These are phyloP conservation scores for Termitomyces heimii DNA, from an alignment of 768 basidiomycete species.

Conservation along the genomic window DNA sequence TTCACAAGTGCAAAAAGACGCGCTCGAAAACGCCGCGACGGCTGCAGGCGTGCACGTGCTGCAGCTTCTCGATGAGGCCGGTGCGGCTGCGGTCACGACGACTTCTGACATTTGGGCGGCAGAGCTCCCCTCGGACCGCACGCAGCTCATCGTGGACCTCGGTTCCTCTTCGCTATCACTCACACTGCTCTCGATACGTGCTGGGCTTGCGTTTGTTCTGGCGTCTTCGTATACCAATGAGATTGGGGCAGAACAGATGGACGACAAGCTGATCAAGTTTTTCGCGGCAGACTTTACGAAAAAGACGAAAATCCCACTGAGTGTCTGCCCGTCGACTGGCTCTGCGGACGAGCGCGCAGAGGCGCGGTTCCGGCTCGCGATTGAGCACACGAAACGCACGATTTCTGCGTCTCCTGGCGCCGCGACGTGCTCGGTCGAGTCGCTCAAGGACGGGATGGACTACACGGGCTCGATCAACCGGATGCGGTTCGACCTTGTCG, in stretches of 20 bases:
- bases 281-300: constrained; percentile 97
- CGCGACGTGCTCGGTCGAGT: constrained; percentile 89
- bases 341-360: constrained; percentile 75
- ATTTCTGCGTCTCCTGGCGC: constrained; percentile 82
- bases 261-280: constrained; percentile 80
- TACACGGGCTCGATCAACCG: constrained; percentile 57
- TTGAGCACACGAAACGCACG: constrained; percentile 93
- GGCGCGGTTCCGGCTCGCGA: constrained; percentile 87
- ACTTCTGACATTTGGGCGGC: constrained; percentile 39
- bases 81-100: constrained; percentile 62
- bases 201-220: constrained; percentile 66
- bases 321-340: constrained; percentile 54
- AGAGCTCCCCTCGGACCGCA: constrained; percentile 53
- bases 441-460: constrained; percentile 90
- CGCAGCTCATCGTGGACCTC: constrained; percentile 75
- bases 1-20: constrained; percentile 57
- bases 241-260: constrained; percentile 68
- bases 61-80: constrained; percentile 85
- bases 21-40: constrained; percentile 66
- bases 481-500: constrained; percentile 60
- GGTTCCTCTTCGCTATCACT: constrained; percentile 70
- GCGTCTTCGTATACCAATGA: constrained; percentile 41
- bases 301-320: constrained; percentile 78
- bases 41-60: constrained; percentile 81
- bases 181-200: constrained; percentile 65